Conservation (phyloP, 768 basidiomycete genomes). For the Boletus rubescentipes region DNA sequence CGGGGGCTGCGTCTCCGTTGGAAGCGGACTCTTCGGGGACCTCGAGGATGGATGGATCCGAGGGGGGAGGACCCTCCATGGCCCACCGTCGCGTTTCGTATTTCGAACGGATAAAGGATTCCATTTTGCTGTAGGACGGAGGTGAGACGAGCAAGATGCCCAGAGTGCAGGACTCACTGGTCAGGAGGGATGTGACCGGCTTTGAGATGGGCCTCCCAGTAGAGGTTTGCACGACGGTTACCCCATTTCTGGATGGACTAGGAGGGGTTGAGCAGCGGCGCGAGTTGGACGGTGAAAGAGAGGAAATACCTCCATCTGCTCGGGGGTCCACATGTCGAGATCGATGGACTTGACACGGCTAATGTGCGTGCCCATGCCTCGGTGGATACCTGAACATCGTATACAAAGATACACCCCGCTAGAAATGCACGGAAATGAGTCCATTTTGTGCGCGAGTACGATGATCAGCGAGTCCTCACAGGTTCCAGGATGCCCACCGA, state of each 20-base stretch:
- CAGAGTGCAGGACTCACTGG: constrained; percentile 61
- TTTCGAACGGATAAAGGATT: constrained; percentile 95
- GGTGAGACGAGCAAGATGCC: neutral
- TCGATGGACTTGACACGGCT: constrained; percentile 97
- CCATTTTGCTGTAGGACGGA: constrained; percentile 75
- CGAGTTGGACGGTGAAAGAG: constrained; percentile 14
- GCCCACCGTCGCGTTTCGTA: constrained; percentile 96
- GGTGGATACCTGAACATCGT: constrained; percentile 95
- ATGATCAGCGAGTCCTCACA: constrained; percentile 48
- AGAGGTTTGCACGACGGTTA: constrained; percentile 86
- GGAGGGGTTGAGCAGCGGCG: neutral
- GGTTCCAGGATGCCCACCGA: constrained; percentile 97
- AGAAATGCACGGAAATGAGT: constrained; percentile 6
- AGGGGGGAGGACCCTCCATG: constrained; percentile 80
- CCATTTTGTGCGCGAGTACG: neutral
- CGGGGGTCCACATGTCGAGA: constrained; percentile 95
- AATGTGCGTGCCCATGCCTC: constrained; percentile 98
- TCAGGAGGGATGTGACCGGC: constrained; percentile 90
- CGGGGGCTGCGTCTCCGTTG: neutral
- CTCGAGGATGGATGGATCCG: constrained; percentile 79
- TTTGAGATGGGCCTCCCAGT: constrained; percentile 97
- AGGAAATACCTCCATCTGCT: constrained; percentile 82
- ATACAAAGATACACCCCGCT: constrained; percentile 96
- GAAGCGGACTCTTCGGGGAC: constrained; percentile 24
- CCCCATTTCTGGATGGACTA: constrained; percentile 93